phyloP scores from a whole-genome alignment of 306 rosid genomes.

The Lathyrus oleraceus region DNA sequence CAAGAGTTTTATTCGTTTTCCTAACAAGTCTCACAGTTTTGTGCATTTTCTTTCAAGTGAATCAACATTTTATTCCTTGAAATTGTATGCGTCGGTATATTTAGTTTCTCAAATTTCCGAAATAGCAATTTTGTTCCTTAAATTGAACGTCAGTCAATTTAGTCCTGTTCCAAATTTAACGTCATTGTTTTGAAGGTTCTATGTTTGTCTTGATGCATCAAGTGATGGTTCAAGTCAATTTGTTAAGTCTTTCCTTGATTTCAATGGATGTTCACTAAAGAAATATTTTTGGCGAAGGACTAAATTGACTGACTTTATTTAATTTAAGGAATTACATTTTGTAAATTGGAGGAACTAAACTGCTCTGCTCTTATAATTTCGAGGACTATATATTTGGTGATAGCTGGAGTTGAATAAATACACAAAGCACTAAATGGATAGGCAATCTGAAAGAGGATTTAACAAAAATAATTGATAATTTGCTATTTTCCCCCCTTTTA shows the following conservation, averaged over 20 bases:
- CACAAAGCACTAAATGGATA: conserved; percentile 3
- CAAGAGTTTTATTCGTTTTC: neutral
- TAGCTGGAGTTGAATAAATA: conserved; percentile 17
- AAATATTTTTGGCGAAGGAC: neutral
- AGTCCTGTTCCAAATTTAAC: neutral
- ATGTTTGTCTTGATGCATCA: neutral
- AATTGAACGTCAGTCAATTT: neutral
- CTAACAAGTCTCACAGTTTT: neutral
- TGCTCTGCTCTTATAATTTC: neutral
- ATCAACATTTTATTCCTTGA: neutral
- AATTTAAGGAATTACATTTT: neutral
- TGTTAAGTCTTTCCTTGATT: neutral
- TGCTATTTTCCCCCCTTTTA: conserved; percentile 40
- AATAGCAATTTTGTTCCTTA: neutral
- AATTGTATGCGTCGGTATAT: neutral
- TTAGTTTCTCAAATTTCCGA: neutral
- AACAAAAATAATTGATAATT: conserved; percentile 30
- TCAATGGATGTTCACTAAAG: neutral
- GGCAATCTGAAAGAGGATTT: conserved; percentile 18
- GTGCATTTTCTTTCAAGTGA: neutral
- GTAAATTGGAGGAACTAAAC: neutral
- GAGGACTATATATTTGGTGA: conserved; percentile 12
- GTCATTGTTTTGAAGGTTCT: neutral
- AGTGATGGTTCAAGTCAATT: neutral
- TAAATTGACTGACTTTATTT: neutral